Evolutionary conservation across 805 yeast genomes (phyloP).

Genomic region (Yarrowia sp.): DNA sequence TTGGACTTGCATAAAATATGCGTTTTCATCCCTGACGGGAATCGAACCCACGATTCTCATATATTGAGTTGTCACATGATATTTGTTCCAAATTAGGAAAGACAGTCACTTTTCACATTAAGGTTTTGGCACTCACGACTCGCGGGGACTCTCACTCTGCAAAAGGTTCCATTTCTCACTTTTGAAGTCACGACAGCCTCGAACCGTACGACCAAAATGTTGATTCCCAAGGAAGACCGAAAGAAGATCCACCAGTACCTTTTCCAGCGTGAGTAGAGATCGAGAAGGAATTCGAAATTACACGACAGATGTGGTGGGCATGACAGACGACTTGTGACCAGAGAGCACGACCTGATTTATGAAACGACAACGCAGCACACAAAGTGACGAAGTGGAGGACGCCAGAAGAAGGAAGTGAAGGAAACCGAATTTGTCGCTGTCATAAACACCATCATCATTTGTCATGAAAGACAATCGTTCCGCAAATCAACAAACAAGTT

Average conservation of each 20-base stretch:
- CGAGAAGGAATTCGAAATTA: background rate
- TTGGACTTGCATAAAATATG: background rate
- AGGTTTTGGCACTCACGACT: constrained; percentile 22
- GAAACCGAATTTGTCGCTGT: background rate
- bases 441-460: background rate
- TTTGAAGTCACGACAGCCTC: constrained; percentile 20
- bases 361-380: background rate
- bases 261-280: constrained; percentile 80
- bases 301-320: background rate
- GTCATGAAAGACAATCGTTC: background rate
- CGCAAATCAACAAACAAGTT: too few species aligned
- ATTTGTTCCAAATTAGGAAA: constrained; percentile 14
- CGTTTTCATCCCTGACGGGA: background rate
- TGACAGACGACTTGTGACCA: background rate
- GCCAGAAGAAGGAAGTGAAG: background rate
- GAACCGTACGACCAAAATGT: constrained; percentile 55
- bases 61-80: constrained; percentile 26
- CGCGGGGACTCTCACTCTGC: constrained; percentile 18
- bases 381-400: background rate
- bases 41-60: background rate
- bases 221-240: constrained; percentile 99
- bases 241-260: constrained; percentile 98
- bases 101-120: constrained; percentile 18
- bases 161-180: constrained; percentile 26
- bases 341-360: background rate